Base-by-base conservation (phyloP, 2,329 filamentous ascomycete species). In the Diaporthe batatas region DNA sequence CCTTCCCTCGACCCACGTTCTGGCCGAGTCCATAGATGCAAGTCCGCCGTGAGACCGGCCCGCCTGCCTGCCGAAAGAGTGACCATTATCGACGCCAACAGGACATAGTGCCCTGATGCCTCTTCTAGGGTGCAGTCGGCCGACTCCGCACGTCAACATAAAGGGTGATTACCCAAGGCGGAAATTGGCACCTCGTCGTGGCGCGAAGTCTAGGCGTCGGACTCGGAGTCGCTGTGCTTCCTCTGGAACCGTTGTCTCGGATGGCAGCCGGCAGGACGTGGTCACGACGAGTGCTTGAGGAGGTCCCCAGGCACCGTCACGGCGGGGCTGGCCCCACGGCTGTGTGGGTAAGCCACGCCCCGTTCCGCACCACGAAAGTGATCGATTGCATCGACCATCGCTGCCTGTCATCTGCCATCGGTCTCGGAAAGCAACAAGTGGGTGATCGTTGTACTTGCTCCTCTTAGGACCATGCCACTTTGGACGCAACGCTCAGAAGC, bases 401-500 rank as follows among this genome's bases (percentile, higher is more conserved):
- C 62, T 51, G 21, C 62, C 32, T 29, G 62, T 36, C 36, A 39
- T 58, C 21, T 68, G 47, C 34, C 25, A 8, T 25, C 16, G n/a
- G 18, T 36, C 23, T 36, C 21, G 44, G 16, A 23, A 25, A 39
- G 47, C 23, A 18, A 57, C 32, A 4, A 14, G 44, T 64, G 69
- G 54, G 58, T 49, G 59, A 32, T 49, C 21, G 51, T 25, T 39
- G 51, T 34, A 25, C 29, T 58, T 62, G 25, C 55, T 23, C n/a
- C 36, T 16, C 36, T 68, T 68, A 74, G 34, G 73, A 73, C 73
- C 73, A 74, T 18, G 73, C 73, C 14, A 91, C 88, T 77, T 90
- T 91, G 34, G 87, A 87, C 14, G 90, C 91, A 75, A 93, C 90
- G 75, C 87, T 91, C 71, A 93, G 81, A 59, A 93, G 80, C 91